Evolutionary conservation across 176 grass and related monocot genomes (phyloP), one percentile per base, ranked within the genome.

Genomic region (Puya raimondii): DNA sequence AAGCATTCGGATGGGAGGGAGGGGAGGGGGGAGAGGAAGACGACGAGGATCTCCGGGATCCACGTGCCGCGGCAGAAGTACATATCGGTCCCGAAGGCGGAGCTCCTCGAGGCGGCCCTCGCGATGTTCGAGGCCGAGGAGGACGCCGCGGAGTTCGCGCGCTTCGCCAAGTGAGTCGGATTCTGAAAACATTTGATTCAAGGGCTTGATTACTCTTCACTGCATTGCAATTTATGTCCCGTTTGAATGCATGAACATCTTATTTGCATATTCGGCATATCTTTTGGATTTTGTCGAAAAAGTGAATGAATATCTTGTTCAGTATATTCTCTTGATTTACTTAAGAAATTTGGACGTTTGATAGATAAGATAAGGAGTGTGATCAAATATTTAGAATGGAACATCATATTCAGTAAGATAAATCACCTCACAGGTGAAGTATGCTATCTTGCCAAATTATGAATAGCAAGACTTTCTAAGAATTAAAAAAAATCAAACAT

Each of bases 11-110:
- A 2, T 21, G 54, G 15, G 71, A 67, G 14, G 68, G 6, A 1
- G 15, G 15, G 64, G 75, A 67, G 0, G 9, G 53, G n/a, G 29
- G 53, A 0, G 48, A 64, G 0, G 50, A 66, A 0, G 15, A 2
- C 23, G 16, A 20, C 4, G 25, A 63, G 12, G 57, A 77, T 87
- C 64, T 51, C 78, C 48, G 92, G 92, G 4, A 92, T 96, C 58
- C 53, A 89, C 78, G 88, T 96, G 47, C 92, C 92, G 27, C 75
- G 92, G 68, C 86, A 96, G 73, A 80, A 83, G 76, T 89, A 96
- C 84, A 96, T 96, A 68, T 78, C 81, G 14, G 84, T 96, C 20
- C 20, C 76, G 67, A 96, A 92, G 81, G 59, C 42, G 0, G 84
- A 85, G 9, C 80, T 96, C 65, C 92, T 96, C 23, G 76, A 89